phyloP scores from a whole-genome alignment of 2,329 filamentous ascomycete species.

The Rhytidhysteron rufulum region DNA sequence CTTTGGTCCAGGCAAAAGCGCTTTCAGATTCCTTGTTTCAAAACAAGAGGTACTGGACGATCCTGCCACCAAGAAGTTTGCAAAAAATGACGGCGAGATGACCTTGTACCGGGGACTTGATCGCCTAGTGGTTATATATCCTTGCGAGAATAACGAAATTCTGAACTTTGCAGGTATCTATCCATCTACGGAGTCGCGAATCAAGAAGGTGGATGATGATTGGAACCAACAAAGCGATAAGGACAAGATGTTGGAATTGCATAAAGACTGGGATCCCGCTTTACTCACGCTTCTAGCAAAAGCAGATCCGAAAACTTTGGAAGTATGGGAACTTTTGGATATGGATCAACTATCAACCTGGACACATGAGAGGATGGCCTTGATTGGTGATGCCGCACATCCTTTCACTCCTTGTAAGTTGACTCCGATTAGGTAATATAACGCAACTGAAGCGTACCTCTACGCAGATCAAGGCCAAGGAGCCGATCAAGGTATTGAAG shows the following conservation, averaged over 20 bases:
- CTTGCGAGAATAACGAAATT: conserved; percentile 43
- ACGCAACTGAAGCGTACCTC: too few relatives aligned
- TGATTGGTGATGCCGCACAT: conserved; percentile 66
- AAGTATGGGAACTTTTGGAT: conserved; percentile 45
- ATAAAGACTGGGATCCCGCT: conserved; percentile 33
- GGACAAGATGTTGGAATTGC: conserved; percentile 38
- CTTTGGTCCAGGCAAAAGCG: conserved; percentile 51
- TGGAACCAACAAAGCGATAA: conserved; percentile 38
- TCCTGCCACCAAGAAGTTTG: conserved; percentile 38
- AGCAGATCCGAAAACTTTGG: conserved; percentile 34
- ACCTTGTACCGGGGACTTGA: conserved; percentile 44
- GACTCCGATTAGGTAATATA: not conserved
- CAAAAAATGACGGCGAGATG: conserved; percentile 36
- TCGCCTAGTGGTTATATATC: conserved; percentile 46
- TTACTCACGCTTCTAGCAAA: conserved; percentile 35
- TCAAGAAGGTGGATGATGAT: conserved; percentile 14
- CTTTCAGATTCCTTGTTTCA: conserved; percentile 55
- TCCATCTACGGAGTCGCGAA: conserved; percentile 31
- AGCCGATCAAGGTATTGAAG: conserved; percentile 63
- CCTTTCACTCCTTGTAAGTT: conserved; percentile 59
- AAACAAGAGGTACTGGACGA: conserved; percentile 41
- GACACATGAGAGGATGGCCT: conserved; percentile 50
- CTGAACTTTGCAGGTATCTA: conserved; percentile 47
- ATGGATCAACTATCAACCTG: conserved; percentile 58
- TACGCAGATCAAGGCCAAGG: conserved; percentile 55